Percentiles rank a stretch among this genome's conserved stretches.
Evolutionary conservation across 1,139 yeast genomes (phyloP).

Genomic region (Magnusiomyces suaveolens): DNA sequence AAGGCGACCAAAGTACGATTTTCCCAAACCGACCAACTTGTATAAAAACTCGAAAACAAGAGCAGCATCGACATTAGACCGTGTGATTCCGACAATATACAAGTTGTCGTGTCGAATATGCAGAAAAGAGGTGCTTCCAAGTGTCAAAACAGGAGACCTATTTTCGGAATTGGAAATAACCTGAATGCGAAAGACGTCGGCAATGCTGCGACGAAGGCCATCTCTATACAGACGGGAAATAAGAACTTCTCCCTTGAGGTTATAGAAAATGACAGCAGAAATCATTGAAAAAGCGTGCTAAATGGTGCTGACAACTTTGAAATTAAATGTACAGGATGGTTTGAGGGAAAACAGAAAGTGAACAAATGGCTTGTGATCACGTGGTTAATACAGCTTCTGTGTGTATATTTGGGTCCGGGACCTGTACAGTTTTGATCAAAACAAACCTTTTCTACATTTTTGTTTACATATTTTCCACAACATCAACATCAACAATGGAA

Average conservation of each 20-base stretch:
- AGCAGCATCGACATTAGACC: slow-evolving; percentile 82
- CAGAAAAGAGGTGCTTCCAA: slow-evolving; percentile 87
- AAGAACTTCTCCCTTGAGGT: slow-evolving; percentile 75
- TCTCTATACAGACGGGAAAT: slow-evolving; percentile 66
- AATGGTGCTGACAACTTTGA: too few species aligned
- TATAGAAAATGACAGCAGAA: slow-evolving; percentile 67
- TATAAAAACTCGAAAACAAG: slow-evolving; percentile 69
- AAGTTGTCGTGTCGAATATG: slow-evolving; percentile 61
- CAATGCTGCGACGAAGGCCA: slow-evolving; percentile 57
- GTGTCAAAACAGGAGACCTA: slow-evolving; percentile 74
- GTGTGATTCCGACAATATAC: slow-evolving; percentile 79
- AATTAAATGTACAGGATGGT: too few species aligned
- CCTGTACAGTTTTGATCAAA: too few species aligned
- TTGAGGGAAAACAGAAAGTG: too few species aligned
- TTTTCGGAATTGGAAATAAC: slow-evolving; percentile 58
- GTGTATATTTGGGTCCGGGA: too few species aligned
- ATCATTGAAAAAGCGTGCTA: slow-evolving; percentile 54
- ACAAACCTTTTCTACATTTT: too few species aligned
- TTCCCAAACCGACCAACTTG: slow-evolving; percentile 42
- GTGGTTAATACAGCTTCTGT: too few species aligned
- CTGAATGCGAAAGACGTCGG: slow-evolving; percentile 88
- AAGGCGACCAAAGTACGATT: slow-evolving; percentile 33
- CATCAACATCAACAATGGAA: neutral
- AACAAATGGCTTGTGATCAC: too few species aligned
- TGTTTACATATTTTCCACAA: too few species aligned